Percentiles rank a stretch among this genome's conserved stretches.
Evolutionary conservation across 306 rosid species (phyloP).

Genomic region (Myrica gale): DNA sequence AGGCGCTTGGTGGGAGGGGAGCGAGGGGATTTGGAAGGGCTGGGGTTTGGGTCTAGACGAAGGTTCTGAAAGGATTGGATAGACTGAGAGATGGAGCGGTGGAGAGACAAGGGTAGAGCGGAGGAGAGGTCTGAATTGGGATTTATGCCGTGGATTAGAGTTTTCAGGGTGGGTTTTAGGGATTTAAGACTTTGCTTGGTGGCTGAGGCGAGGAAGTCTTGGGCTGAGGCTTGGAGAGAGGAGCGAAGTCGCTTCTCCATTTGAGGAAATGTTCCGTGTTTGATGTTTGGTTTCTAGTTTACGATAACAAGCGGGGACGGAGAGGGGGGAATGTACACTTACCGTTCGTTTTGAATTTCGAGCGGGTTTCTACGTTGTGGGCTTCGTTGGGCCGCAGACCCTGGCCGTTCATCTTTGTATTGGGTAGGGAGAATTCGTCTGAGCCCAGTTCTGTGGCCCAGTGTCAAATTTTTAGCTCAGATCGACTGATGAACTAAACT

Average conservation of each 20-base stretch:
- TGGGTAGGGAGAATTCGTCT: background rate
- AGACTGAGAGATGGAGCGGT: conserved; percentile 42
- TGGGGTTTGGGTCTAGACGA: conserved; percentile 22
- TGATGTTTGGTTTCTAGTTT: background rate
- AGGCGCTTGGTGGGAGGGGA: conserved; percentile 63
- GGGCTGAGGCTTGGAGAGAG: conserved; percentile 59
- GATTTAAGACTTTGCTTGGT: conserved; percentile 51
- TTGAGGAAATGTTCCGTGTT: background rate
- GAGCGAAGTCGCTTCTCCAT: conserved; percentile 84
- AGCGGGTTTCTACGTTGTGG: background rate
- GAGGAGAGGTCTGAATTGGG: conserved; percentile 54
- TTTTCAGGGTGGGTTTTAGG: conserved; percentile 57
- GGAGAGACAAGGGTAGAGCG: conserved; percentile 66
- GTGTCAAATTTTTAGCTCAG: too few relatives aligned
- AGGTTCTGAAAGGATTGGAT: conserved; percentile 46
- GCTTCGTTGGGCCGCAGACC: background rate
- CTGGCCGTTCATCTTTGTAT: background rate
- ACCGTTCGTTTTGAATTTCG: conserved; percentile 7
- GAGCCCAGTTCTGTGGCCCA: too few relatives aligned
- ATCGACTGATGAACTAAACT: too few relatives aligned
- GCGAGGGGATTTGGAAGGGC: conserved; percentile 38
- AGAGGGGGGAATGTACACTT: conserved; percentile 3
- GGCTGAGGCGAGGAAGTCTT: conserved; percentile 60
- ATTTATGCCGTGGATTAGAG: conserved; percentile 59
- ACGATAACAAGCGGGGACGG: background rate